These are phyloP conservation scores for Panicum miliaceum DNA, from an alignment of 176 grass and related monocot species.

Conservation along the genomic window DNA sequence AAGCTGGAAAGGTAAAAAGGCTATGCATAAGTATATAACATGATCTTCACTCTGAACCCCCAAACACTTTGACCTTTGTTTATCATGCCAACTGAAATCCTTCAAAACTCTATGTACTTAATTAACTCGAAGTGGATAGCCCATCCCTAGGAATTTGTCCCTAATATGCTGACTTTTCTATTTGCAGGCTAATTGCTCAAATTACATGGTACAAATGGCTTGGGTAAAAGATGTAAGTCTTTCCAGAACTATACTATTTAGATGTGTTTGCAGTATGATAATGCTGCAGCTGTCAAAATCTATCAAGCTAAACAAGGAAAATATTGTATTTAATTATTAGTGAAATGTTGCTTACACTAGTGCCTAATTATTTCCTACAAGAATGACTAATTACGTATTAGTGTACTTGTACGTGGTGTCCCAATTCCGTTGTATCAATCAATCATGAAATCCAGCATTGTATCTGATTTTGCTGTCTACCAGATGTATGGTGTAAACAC, in stretches of 20 bases:
- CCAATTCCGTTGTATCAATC: neutral
- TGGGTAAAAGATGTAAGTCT: slow-evolving; percentile 91
- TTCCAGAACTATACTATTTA: slow-evolving; percentile 13
- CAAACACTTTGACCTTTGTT: neutral
- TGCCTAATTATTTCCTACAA: slow-evolving; percentile 8
- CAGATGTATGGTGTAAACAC: slow-evolving; percentile 83
- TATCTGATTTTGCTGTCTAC: slow-evolving; percentile 30
- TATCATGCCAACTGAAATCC: slow-evolving; percentile 3
- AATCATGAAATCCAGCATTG: neutral
- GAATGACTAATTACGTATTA: neutral
- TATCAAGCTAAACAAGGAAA: neutral
- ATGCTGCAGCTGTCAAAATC: neutral
- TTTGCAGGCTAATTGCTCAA: slow-evolving; percentile 70
- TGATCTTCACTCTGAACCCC: slow-evolving; percentile 29
- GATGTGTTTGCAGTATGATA: neutral
- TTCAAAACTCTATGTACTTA: neutral
- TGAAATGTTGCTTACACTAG: slow-evolving; percentile 20
- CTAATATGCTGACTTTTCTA: slow-evolving; percentile 36
- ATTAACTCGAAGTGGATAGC: neutral
- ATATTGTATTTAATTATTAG: neutral
- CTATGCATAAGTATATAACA: neutral
- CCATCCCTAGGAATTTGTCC: slow-evolving; percentile 33
- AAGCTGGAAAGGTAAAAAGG: slow-evolving; percentile 74
- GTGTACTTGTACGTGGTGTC: neutral
- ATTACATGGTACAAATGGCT: slow-evolving; percentile 96